phyloP scores from a whole-genome alignment of 2,329 filamentous ascomycete species.

The Nectriaceae sp. region DNA sequence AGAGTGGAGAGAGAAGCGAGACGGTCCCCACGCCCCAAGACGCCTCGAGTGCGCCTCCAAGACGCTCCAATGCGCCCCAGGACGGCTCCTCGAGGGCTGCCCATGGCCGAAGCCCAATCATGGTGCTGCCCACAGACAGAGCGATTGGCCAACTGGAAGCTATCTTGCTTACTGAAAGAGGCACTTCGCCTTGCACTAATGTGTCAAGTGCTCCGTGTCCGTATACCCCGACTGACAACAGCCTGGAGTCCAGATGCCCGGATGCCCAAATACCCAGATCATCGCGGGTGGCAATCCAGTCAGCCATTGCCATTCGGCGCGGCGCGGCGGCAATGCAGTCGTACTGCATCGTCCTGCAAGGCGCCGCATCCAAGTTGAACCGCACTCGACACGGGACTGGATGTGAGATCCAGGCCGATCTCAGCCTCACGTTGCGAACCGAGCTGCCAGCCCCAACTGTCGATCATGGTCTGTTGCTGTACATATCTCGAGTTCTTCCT shows the following conservation, averaged over 20 bases:
- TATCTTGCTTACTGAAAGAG: conserved; percentile 5
- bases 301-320: conserved; percentile 7
- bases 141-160: conserved; percentile 27
- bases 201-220: background rate
- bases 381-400: conserved; percentile 7
- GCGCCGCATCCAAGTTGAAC: conserved; percentile 10
- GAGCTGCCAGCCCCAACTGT: conserved; percentile 10
- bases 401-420: conserved; percentile 20
- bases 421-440: conserved; percentile 25
- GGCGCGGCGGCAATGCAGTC: conserved; percentile 17
- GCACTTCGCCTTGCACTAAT: conserved; percentile 15
- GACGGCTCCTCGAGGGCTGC: background rate
- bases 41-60: background rate
- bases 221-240: background rate
- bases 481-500: background rate
- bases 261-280: too few relatives aligned
- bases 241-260: background rate
- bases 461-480: background rate
- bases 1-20: conserved; percentile 13
- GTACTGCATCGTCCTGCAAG: conserved; percentile 18
- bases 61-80: background rate
- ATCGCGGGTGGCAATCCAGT: conserved; percentile 10
- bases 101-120: conserved; percentile 23
- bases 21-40: conserved; percentile 8
- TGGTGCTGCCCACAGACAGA: conserved; percentile 22